Conservation (phyloP, 2,329 filamentous ascomycete species). For the Trichoderma oligosporum region DNA sequence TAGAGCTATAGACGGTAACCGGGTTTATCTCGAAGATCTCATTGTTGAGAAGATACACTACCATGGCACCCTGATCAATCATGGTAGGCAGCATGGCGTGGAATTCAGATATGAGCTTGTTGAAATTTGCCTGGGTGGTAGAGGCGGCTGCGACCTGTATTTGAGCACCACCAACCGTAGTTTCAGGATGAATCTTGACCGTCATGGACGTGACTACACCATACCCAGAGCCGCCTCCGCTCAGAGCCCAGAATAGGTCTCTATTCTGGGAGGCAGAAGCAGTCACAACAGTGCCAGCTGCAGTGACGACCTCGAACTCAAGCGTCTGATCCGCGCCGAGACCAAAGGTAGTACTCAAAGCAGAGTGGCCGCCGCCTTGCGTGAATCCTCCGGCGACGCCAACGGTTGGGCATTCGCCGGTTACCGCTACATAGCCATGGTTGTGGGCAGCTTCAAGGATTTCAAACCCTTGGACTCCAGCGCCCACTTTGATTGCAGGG, state of each 20-base stretch:
- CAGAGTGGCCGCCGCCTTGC: constrained; percentile 56
- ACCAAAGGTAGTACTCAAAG: constrained; percentile 50
- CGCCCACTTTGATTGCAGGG: constrained; percentile 49
- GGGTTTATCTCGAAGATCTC: constrained; percentile 41
- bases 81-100: constrained; percentile 33
- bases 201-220: constrained; percentile 41
- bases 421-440: constrained; percentile 48
- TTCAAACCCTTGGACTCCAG: constrained; percentile 51
- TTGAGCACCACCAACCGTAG: constrained; percentile 33
- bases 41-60: constrained; percentile 42
- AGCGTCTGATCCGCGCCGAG: constrained; percentile 57
- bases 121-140: not conserved
- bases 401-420: constrained; percentile 54
- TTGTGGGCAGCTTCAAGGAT: constrained; percentile 43
- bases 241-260: constrained; percentile 61
- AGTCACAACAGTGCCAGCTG: constrained; percentile 43
- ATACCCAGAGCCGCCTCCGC: constrained; percentile 51
- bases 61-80: constrained; percentile 46
- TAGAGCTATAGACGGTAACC: constrained; percentile 44
- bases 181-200: constrained; percentile 32
- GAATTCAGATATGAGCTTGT: constrained; percentile 24
- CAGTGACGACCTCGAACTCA: constrained; percentile 51
- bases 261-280: constrained; percentile 38
- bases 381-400: constrained; percentile 58
- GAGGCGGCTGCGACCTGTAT: not conserved